Evolutionary conservation across 768 basidiomycete species (phyloP), one percentile per base, ranked within the genome.

Genomic region (Mycena capillaripes): DNA sequence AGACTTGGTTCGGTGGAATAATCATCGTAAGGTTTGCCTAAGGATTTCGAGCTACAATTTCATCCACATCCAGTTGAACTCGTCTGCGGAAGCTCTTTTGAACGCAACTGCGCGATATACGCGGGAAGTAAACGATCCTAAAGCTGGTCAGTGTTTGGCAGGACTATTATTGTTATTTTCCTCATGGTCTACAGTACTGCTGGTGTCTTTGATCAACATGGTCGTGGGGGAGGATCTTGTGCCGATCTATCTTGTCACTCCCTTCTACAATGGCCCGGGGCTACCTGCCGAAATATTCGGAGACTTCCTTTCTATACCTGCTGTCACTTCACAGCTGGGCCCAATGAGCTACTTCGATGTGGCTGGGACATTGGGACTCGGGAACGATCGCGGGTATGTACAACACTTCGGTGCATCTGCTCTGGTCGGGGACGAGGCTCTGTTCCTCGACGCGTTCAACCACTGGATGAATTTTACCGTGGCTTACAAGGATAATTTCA

Each of bases 1-100:
- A 83, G 69, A 77, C 75, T 36, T 85, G 81, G 78, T 84, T 80
- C 74, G 86, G 86, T 10, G 86, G 85, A 0, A 58, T 79, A 3
- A 79, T 86, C 29, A 70, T 79, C 42, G 86, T 86, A 69, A 66
- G 82, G 76, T 11, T 29, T 53, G 11, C 7, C 16, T 10, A 23
- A 19, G 19, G 1, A 16, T 1, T 27, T 16, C 19, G 17, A 6
- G 19, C 16, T 57, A 10, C 19, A 27, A 11, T 50, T 30, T 61
- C 6, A 17, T 0, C 27, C 14, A 27, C 4, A 5, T 53, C 44
- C 66, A 66, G 21, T 27, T 23, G 4, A 80, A 80, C 57, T 80
- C 83, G 10, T 81, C 83, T 8, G 76, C 78, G 2, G 82, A 82
- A 38, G 83, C 77, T 25, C 65, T 85, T 25, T 61, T 82, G 17